Base-by-base conservation (phyloP, 306 rosid species). In the Nissolia schottii region DNA sequence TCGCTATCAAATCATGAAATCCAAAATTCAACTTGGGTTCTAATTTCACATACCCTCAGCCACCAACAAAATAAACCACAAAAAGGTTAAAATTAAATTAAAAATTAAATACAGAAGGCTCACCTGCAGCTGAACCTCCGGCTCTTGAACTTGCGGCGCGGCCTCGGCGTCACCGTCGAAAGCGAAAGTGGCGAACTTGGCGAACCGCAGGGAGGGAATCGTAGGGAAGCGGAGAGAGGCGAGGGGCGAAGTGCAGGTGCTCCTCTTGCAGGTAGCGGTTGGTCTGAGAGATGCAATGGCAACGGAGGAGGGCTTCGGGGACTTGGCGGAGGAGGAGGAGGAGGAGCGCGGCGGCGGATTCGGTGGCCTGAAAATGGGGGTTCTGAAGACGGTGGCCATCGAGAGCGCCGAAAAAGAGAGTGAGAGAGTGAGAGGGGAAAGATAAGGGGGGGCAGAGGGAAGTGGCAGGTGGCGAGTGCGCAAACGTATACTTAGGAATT, bases 321-420 rank as follows among this genome's bases (percentile, higher is more conserved):
- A 38, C 13, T 75, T 80, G 9, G 80, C 35, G 6, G 77, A 49
- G 38, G 43, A 0, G 38, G 40, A 6, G 25, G 82, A 0, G 19
- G 46, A 10, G 11, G 71, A 38, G 73, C 63, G 70, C 20, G 82
- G 68, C 3, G 73, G 65, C 25, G 19, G 68, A 0, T 56, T 24
- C 3, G 77, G 74, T 25, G 82, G 79, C 56, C 74, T 83, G 63
- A 89, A 74, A 12, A 75, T 77, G 19, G 88, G 77, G 66, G 84
- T 71, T 67, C 82, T 75, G 59, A 84, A 75, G 65, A 85, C 75
- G 37, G 86, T 84, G 57, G 91, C 90, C 87, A 84, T 86, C 1
- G 75, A 15, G 68, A 76, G 43, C 53, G 14, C 31, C 28, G 65
- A 1, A 34, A 37, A 8, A 37, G 16, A 1, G 58, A 16, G 38